A percentile compares a stretch with the other conserved stretches of the same genome.
These are phyloP conservation scores for Euclidium syriacum DNA, from an alignment of 345 rosid species.

Conservation along the genomic window DNA sequence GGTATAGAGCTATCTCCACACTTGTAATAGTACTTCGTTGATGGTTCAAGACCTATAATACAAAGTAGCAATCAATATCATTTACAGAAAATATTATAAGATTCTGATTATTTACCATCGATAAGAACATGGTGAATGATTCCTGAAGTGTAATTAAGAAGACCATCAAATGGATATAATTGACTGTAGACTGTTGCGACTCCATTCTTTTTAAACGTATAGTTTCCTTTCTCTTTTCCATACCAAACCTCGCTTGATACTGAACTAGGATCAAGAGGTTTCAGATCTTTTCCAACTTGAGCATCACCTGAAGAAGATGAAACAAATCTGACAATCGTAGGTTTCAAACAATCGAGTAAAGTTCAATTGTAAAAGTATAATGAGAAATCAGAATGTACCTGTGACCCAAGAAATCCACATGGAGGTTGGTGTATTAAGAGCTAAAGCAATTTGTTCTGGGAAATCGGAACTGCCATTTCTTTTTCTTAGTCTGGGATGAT, in stretches of 20 bases:
- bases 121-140: conserved; percentile 81
- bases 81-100: not conserved
- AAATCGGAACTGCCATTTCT: conserved; percentile 47
- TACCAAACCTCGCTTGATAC: conserved; percentile 67
- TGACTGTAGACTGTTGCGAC: conserved; percentile 66
- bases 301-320: conserved; percentile 52
- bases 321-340: not conserved
- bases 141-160: conserved; percentile 72
- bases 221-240: conserved; percentile 53
- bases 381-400: conserved; percentile 39
- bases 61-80: not conserved
- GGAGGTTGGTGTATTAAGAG: conserved; percentile 64
- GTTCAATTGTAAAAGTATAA: too few species aligned
- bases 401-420: conserved; percentile 93
- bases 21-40: conserved; percentile 49
- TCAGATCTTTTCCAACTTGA: conserved; percentile 53
- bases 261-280: conserved; percentile 49
- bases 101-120: conserved; percentile 38
- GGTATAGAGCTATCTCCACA: conserved; percentile 73
- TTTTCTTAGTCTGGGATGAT: conserved; percentile 58
- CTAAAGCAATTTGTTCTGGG: conserved; percentile 73
- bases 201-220: conserved; percentile 34
- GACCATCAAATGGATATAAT: conserved; percentile 75
- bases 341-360: too few species aligned
- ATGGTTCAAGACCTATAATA: conserved; percentile 61